Evolutionary conservation across 2,329 filamentous ascomycete species (phyloP), one percentile per base, ranked within the genome.

Genomic region (Pyrenophora seminiperda): DNA sequence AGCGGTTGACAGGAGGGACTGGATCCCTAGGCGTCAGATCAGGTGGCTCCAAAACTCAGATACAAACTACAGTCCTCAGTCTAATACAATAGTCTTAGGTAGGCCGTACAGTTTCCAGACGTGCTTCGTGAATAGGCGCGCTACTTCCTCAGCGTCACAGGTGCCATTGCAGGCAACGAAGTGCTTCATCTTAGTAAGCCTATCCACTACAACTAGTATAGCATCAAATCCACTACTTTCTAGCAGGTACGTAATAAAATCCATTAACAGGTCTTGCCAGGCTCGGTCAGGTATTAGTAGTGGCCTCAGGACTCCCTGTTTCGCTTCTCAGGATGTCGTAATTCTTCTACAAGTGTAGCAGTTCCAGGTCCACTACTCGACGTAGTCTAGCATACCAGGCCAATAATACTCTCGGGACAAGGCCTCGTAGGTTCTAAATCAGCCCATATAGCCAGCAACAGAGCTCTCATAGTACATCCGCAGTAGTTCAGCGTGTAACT

Each of bases 221-320:
- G 7, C 15, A 5, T 37, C 6, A 11, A 13, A 37, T 4, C 3
- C 9, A 5, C 13, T 4, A 13, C 34, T 37, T 18, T 37, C 13
- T 10, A 22, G 24, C 7, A 33, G n/a, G 18, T 15, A 19, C 1
- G 37, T 34, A 13, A 47, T 41, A 19, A 34, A 48, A 11, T 48
- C 36, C 5, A 42, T 37, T 2, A 18, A 48, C 4, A 48, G 24
- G 7, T 15, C 15, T 17, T 6, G 3, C 47, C 14, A 50, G 11
- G 29, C 27, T 2, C 33, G 34, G 6, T 45, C n/a, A 5, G 34
- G 34, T 13, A 50, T 41, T 10, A 15, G 41, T 10, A 50, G 27
- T 4, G 27, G 47, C 7, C 37, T 20, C 7, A 50, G 36, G 4
- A 50, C 33, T 32, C 41, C 41, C 11, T 46, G 13, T 5, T 37